phyloP scores from a whole-genome alignment of 2,329 filamentous ascomycete species.

The Teratosphaeria zuluensis region DNA sequence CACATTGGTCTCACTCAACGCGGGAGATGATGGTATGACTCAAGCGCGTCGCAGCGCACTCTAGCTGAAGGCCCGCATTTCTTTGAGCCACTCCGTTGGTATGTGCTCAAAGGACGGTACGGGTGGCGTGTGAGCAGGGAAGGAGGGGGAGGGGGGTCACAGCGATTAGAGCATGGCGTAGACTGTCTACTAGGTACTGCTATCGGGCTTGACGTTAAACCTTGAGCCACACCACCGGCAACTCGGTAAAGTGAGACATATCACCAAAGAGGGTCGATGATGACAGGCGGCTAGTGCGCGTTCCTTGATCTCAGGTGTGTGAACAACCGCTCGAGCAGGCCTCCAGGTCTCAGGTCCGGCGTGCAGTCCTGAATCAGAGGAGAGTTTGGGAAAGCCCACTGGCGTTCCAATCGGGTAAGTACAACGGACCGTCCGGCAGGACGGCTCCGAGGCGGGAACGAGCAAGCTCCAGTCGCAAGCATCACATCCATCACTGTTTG shows the following conservation, averaged over 20 bases:
- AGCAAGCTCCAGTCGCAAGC: not conserved
- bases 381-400: not conserved
- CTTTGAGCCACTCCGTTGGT: not conserved
- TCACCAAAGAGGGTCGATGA: not conserved
- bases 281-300: not conserved
- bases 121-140: not conserved
- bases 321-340: not conserved
- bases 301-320: not conserved
- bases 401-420: not conserved
- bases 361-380: not conserved
- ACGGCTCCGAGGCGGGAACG: not conserved
- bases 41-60: not conserved
- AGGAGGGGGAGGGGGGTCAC: not conserved
- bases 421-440: not conserved
- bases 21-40: constrained; percentile 1
- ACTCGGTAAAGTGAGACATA: not conserved
- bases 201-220: not conserved
- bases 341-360: not conserved
- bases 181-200: not conserved
- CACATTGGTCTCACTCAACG: constrained; percentile 1
- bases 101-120: not conserved
- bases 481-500: not conserved
- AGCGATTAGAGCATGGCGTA: not conserved
- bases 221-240: not conserved
- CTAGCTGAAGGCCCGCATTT: not conserved